These are phyloP conservation scores for Xylariaceae sp. DNA, from an alignment of 2,329 filamentous ascomycete species.

Conservation along the genomic window DNA sequence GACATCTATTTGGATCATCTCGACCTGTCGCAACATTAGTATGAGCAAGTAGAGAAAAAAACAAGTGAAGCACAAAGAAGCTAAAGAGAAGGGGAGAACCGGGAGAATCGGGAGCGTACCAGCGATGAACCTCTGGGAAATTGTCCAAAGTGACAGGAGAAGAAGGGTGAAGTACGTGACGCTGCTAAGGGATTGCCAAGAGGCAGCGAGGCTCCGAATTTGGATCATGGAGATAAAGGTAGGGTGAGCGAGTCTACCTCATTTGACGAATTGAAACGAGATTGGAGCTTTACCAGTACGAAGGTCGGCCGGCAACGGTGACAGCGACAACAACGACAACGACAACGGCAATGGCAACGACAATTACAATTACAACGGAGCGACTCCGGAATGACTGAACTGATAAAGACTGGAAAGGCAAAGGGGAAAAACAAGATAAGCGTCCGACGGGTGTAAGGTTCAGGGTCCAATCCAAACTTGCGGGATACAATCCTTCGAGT, in stretches of 20 bases:
- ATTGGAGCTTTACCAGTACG: constrained; percentile 14
- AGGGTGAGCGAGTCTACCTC: constrained; percentile 13
- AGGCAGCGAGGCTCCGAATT: constrained; percentile 22
- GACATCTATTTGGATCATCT: constrained; percentile 25
- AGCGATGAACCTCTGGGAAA: constrained; percentile 17
- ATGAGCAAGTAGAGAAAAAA: neutral
- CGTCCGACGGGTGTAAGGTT: constrained; percentile 16
- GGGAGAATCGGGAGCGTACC: constrained; percentile 7
- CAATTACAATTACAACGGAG: neutral
- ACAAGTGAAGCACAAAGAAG: neutral
- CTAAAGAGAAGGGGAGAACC: neutral
- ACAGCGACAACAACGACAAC: constrained; percentile 2
- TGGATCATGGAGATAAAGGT: constrained; percentile 21
- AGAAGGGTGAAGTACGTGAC: constrained; percentile 20
- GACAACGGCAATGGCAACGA: neutral
- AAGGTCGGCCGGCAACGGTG: constrained; percentile 9
- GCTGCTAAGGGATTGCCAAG: constrained; percentile 22
- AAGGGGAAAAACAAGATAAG: constrained; percentile 19
- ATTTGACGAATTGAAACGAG: constrained; percentile 12
- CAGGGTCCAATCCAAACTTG: constrained; percentile 20
- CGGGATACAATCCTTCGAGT: constrained; percentile 14
- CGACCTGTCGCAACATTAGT: constrained; percentile 20
- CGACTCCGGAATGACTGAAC: constrained; percentile 3
- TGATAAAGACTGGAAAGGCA: constrained; percentile 12
- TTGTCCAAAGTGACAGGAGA: constrained; percentile 18